These are phyloP conservation scores for Inosperma sp. DNA, from an alignment of 768 basidiomycete species.

Conservation along the genomic window DNA sequence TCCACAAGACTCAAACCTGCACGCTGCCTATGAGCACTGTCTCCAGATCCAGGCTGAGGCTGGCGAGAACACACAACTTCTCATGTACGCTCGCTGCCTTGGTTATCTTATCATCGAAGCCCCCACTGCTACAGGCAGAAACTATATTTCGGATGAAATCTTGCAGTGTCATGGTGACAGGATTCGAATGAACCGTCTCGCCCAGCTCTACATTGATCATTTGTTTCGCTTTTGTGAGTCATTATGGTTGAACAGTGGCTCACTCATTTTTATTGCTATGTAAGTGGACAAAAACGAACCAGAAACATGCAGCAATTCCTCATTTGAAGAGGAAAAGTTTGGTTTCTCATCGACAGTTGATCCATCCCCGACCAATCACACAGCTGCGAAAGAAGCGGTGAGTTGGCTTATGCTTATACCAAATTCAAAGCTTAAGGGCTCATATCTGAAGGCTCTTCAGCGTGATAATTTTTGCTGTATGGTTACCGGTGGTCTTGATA, in stretches of 20 bases:
- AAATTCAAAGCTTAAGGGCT: neutral
- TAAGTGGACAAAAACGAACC: conserved; percentile 6
- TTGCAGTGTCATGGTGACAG: neutral
- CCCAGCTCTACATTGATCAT: conserved; percentile 4
- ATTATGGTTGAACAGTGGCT: neutral
- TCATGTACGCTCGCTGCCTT: conserved; percentile 12
- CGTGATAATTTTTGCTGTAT: conserved; percentile 11
- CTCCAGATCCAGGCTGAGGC: conserved; percentile 3
- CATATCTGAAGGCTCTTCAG: conserved; percentile 8
- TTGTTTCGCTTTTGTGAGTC: conserved; percentile 11
- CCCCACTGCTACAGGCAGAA: neutral
- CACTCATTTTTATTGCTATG: conserved; percentile 2
- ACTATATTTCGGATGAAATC: conserved; percentile 3
- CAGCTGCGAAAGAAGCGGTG: conserved; percentile 10
- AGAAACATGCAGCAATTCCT: conserved; percentile 1
- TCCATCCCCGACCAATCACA: conserved; percentile 3
- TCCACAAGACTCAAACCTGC: neutral
- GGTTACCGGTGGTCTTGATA: conserved; percentile 3
- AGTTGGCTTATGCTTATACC: neutral
- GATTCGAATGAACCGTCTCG: conserved; percentile 2
- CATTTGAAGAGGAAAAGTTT: conserved; percentile 3
- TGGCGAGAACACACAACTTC: neutral
- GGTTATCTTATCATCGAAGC: conserved; percentile 12
- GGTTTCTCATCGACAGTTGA: conserved; percentile 3
- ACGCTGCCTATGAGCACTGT: conserved; percentile 9